Percentiles rank a stretch among this genome's conserved stretches.
Evolutionary conservation across 75 land plant species (phyloP).

Genomic region (Isoetes taiwanensis): DNA sequence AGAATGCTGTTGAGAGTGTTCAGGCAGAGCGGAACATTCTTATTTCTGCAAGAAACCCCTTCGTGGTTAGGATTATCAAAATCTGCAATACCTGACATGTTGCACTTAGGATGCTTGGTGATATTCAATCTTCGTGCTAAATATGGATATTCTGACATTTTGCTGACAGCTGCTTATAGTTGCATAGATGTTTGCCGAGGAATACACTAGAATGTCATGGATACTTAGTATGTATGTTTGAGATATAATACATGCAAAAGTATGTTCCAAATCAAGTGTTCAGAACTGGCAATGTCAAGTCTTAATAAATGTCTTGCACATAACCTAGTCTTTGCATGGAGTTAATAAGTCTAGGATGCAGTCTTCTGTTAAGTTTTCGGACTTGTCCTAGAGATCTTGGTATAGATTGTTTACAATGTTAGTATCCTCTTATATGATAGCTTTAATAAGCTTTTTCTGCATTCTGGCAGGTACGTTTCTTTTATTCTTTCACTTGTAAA

Average conservation of each 20-base stretch:
- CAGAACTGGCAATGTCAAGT: too few relatives aligned
- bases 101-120: not conserved
- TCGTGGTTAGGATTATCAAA: constrained; percentile 58
- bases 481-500: constrained; percentile 95
- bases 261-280: too few relatives aligned
- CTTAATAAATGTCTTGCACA: too few relatives aligned
- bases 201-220: too few relatives aligned
- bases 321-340: not conserved
- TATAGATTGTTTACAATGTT: not conserved
- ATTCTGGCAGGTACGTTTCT: constrained; percentile 76
- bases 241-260: not conserved
- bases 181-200: too few relatives aligned
- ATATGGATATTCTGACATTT: not conserved
- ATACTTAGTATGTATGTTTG: not conserved
- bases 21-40: constrained; percentile 88
- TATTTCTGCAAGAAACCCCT: constrained; percentile 89
- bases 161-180: too few relatives aligned
- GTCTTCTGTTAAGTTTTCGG: constrained; percentile 2
- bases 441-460: not conserved
- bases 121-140: not conserved
- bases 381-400: not conserved
- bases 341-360: not conserved
- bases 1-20: constrained; percentile 94
- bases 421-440: too few relatives aligned
- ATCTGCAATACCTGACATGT: not conserved